Conservation (phyloP, 495 filamentous ascomycete species). For the Copromyces sp. region DNA sequence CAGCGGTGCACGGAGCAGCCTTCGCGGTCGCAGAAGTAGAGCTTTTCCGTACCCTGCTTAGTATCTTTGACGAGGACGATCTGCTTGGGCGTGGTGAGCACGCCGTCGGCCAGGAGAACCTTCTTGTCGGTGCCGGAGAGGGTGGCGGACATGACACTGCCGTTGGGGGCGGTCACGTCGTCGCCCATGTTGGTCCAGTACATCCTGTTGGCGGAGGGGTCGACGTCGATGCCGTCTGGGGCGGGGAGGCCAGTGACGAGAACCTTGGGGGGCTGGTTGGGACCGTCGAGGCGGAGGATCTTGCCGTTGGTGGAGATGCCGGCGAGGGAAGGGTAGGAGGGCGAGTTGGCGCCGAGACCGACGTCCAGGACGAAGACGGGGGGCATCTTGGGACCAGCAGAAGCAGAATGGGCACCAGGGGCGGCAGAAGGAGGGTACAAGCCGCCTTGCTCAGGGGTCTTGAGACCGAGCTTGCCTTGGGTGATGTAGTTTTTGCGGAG, state of each 20-base stretch:
- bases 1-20: slow-evolving; percentile 37
- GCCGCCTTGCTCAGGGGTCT: not conserved
- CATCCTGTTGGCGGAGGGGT: slow-evolving; percentile 22
- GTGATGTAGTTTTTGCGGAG: slow-evolving; percentile 24
- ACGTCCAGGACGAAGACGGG: slow-evolving; percentile 10
- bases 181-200: slow-evolving; percentile 49
- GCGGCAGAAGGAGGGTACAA: slow-evolving; percentile 1
- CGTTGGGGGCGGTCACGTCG: slow-evolving; percentile 23
- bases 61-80: slow-evolving; percentile 22
- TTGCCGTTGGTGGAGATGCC: slow-evolving; percentile 3
- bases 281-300: slow-evolving; percentile 3
- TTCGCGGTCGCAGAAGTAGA: slow-evolving; percentile 48
- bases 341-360: slow-evolving; percentile 7
- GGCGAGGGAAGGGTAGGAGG: not conserved
- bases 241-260: slow-evolving; percentile 26
- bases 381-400: not conserved
- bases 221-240: slow-evolving; percentile 41
- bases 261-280: not conserved
- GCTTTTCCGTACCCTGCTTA: not conserved
- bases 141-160: slow-evolving; percentile 30
- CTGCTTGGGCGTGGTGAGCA: slow-evolving; percentile 46
- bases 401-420: not conserved
- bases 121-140: slow-evolving; percentile 32
- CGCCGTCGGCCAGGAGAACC: slow-evolving; percentile 21
- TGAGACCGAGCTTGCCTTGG: slow-evolving; percentile 22